These are phyloP conservation scores for Pseudocercospora fuligena DNA, from an alignment of 2,329 filamentous ascomycete species.

Conservation along the genomic window DNA sequence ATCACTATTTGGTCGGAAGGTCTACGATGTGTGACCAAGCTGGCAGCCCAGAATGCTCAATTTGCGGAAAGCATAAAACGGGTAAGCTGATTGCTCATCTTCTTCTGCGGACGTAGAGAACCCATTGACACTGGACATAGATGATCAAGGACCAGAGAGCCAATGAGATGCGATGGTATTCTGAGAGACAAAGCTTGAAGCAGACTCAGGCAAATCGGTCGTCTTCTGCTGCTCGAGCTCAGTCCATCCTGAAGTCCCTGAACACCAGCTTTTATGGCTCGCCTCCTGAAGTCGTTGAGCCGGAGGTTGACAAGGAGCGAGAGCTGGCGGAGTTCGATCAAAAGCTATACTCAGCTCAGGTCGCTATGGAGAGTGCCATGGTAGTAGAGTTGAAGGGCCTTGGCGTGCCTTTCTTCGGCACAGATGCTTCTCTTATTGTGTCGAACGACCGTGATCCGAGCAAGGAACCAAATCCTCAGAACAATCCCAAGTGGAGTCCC, in stretches of 20 bases:
- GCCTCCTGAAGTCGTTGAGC: constrained; percentile 17
- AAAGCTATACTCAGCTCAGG: constrained; percentile 66
- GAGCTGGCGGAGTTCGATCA: constrained; percentile 64
- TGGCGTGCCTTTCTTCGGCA: constrained; percentile 66
- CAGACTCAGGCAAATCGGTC: constrained; percentile 37
- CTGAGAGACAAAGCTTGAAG: constrained; percentile 41
- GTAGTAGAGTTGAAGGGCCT: constrained; percentile 59
- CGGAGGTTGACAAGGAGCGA: constrained; percentile 45
- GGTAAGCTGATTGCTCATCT: constrained; percentile 36
- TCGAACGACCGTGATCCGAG: constrained; percentile 32
- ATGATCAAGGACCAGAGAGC: constrained; percentile 67
- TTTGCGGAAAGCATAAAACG: constrained; percentile 48
- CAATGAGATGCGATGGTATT: constrained; percentile 64
- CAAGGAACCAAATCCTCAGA: constrained; percentile 20
- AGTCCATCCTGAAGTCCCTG: constrained; percentile 40
- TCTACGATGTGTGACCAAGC: constrained; percentile 53
- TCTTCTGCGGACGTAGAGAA: constrained; percentile 4
- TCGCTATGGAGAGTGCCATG: constrained; percentile 64
- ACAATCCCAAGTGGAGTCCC: constrained; percentile 34
- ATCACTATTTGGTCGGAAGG: constrained; percentile 56
- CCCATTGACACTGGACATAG: constrained; percentile 42
- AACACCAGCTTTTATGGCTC: constrained; percentile 21
- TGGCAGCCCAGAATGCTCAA: constrained; percentile 49
- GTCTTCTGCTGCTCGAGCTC: constrained; percentile 35
- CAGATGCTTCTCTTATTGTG: constrained; percentile 51